Percentiles rank a stretch among this genome's conserved stretches.
phyloP scores from a whole-genome alignment of 345 rosid species.

The Salix koriyanagi region DNA sequence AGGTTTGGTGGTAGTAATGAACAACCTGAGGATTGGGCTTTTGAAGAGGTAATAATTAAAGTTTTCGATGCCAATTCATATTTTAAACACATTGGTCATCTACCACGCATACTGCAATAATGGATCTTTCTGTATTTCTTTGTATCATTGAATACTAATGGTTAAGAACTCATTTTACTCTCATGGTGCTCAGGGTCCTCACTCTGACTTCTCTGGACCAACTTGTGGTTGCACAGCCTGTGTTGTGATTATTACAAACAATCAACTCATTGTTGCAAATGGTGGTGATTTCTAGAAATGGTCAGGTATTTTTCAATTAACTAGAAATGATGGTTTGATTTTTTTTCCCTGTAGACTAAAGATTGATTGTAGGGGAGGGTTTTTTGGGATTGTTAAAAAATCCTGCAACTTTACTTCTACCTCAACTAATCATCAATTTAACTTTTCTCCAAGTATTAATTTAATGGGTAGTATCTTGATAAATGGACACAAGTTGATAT shows the following conservation, averaged over 20 bases:
- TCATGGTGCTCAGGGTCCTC: conserved; percentile 63
- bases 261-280: too few relatives aligned
- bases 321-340: background rate
- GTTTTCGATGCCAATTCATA: too few relatives aligned
- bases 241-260: conserved; percentile 45
- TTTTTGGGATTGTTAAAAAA: background rate
- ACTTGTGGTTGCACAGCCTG: conserved; percentile 86
- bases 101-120: background rate
- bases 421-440: too few relatives aligned
- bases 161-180: background rate
- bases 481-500: too few relatives aligned
- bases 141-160: background rate
- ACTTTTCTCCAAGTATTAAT: too few relatives aligned
- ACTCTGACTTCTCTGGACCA: conserved; percentile 90
- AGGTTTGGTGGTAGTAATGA: conserved; percentile 43
- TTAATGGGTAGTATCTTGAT: too few relatives aligned
- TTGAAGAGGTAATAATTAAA: background rate
- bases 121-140: background rate
- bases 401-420: too few relatives aligned
- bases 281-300: conserved; percentile 40
- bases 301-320: conserved; percentile 55
- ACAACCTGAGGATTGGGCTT: conserved; percentile 4
- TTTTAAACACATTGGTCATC: background rate
- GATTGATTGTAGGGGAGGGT: background rate
- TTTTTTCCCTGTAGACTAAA: background rate